Evolutionary conservation across 176 grass and related monocot species (phyloP), one percentile per base, ranked within the genome.

Genomic region (Echinochloa phyllopogon): DNA sequence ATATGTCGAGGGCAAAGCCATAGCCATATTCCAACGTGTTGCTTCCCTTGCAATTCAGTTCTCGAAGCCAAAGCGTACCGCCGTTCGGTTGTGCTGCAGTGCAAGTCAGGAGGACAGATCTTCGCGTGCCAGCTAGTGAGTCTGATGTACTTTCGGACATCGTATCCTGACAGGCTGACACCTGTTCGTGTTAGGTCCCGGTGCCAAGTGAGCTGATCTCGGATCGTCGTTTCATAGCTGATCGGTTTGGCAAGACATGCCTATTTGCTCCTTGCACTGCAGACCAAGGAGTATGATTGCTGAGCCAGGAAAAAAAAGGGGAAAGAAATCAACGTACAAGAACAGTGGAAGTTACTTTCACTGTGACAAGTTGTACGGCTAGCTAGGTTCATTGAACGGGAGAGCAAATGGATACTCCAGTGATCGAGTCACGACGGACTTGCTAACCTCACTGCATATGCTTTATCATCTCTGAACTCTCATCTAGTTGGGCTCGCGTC

Each of bases 21-120:
- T n/a, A 48, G 5, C 78, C 78, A 49, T 63, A 64, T 51, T 74
- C 81, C 69, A 64, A 64, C 69, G 49, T 81, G 78, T 69, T 53
- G 12, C 79, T 81, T 81, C 63, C 45, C 74, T 76, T 76, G 20
- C 13, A 76, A 42, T 42, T 14, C 73, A 40, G 36, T 39, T 15
- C 70, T n/a, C n/a, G n/a, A n/a, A 4, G 6, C 3, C n/a, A n/a
- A n/a, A n/a, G n/a, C n/a, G n/a, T n/a, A n/a, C n/a, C n/a, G n/a
- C n/a, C n/a, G n/a, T 12, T 44, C 52, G 41, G 44, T 72, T 88
- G 65, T 3, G 18, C 43, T 59, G 23, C 62, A n/a, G 80, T 66
- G 56, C 81, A 80, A 73, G 75, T 64, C 21, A 52, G 47, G 73
- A n/a, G n/a, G n/a, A n/a, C n/a, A 11, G 36, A 63, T 10, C 69